A percentile compares a stretch with the other conserved stretches of the same genome.
Evolutionary conservation across 495 filamentous ascomycete genomes (phyloP).

Genomic region (Tirmania nivea): DNA sequence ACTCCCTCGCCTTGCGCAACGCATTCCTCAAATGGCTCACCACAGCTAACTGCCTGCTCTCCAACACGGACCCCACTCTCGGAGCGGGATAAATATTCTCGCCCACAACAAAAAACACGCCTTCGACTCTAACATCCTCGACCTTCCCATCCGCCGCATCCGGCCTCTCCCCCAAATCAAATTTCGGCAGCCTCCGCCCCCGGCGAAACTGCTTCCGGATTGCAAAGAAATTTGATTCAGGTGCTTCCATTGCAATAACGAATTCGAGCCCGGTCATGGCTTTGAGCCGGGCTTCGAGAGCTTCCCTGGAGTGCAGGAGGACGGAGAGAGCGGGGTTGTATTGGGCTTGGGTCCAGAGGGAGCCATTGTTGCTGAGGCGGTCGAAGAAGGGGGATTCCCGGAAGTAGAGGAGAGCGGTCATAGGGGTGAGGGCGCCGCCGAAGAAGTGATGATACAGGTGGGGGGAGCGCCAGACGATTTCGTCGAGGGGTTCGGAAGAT

Average conservation of each 20-base stretch:
- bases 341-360: constrained; percentile 50
- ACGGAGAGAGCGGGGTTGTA: constrained; percentile 41
- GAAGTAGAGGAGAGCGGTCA: constrained; percentile 65
- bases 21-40: not conserved
- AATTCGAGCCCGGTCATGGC: constrained; percentile 71
- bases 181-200: not conserved
- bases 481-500: constrained; percentile 6
- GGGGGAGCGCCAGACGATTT: constrained; percentile 12
- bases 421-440: constrained; percentile 3
- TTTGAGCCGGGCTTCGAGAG: constrained; percentile 54
- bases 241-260: constrained; percentile 44
- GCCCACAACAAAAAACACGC: constrained; percentile 66
- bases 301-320: constrained; percentile 44
- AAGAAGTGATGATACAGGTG: not conserved
- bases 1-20: not conserved
- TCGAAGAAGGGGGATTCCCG: constrained; percentile 80
- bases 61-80: constrained; percentile 51
- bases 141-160: constrained; percentile 26
- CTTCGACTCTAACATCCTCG: constrained; percentile 47
- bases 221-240: constrained; percentile 58
- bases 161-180: not conserved
- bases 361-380: constrained; percentile 64
- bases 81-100: constrained; percentile 84
- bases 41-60: constrained; percentile 26
- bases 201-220: constrained; percentile 71